Base-by-base conservation (phyloP, 768 basidiomycete species). In the Kwoniella dejecticola region DNA sequence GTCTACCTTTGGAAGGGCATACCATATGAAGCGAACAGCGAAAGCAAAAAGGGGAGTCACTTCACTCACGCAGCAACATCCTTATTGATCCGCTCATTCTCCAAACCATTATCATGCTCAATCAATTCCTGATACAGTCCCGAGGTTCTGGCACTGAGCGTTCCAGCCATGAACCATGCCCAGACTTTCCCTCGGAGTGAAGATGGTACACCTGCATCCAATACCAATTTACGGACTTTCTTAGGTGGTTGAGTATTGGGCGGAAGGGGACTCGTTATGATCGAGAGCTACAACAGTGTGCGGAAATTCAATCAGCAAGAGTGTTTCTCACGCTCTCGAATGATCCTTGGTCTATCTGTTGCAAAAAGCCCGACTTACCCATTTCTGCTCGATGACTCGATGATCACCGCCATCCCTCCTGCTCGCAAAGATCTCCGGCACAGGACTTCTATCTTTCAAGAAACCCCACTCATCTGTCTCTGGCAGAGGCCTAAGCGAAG, bases 381-480 rank as follows among this genome's bases (percentile, higher is more conserved):
- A 72, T 70, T 72, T 74, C 60, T 68, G 67, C 48, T 76, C 75
- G 15, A 59, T 60, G 7, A 52, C 57, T 8, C 75, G 62, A 42
- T 72, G 68, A 45, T 70, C 70, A 38, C 52, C 67, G 1, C 67
- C 59, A 7, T 65, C 60, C 7, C 66, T 47, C 27, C 67, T 54
- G 2, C 57, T 57, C 31, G 55, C 46, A 54, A 74, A 76, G 13
- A 74, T 72, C 59, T 72, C 69, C 17, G 76, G 76, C 19, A 67
- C 67, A 7, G 71, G 71, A 42, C 67, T 71, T 29, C 57, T 46
- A 23, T 69, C 69, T 46, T 70, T 72, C 21, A 74, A 30, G 48
- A 76, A 77, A 1, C 76, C 76, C 71, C 74, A 77, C 41, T 74
- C 72, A 44, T 77, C 74, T 27, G 74, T 75, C 54, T 75, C 71